Base-by-base conservation (phyloP, 2,329 filamentous ascomycete species). In the Aspergillus felis region DNA sequence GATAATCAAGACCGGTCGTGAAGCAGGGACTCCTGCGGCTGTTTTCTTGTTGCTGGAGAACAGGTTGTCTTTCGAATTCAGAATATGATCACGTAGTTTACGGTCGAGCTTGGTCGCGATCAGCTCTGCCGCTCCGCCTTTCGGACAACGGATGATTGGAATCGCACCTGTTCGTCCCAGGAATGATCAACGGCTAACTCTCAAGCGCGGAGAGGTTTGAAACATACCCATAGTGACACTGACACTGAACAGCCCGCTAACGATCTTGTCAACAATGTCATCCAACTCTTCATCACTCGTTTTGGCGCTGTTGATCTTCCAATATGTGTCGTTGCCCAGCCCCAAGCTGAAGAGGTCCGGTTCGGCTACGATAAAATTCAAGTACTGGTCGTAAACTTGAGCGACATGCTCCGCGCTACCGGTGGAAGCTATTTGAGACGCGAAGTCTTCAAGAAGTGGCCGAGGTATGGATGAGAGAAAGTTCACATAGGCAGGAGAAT, bases 61-160 rank as follows among this genome's bases (percentile, higher is more conserved):
- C 4, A 99, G 84, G 69, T 97, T 97, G 71, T 97, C 93, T 78
- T 97, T 97, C 12, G 93, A 96, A 75, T 97, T 97, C 61, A 99
- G 83, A 54, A 97, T 90, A 72, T 99, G 94, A 69, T 99, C 94
- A 68, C 94, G 87, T 24, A 99, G 84, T 74, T 97, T 99, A 59
- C 94, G 87, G 72, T 99, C 94, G 25, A 99, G 85, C 70, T 96
- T 96, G 14, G 90, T 90, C 14, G 92, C 89, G 64, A 99, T 95
- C 81, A 96, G 89, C 71, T 97, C 93, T 14, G 94, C 93, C 3
- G 94, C 91, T 38, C 91, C 92, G 51, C 89, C 91, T 71, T 94
- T 96, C 6, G 94, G 92, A 70, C 91, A 97, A 64, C 94, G 84
- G 68, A 99, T 97, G 65, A 99, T 92, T 6, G 94, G 94, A 65